Base-by-base conservation (phyloP, 257 asterid species). In the Lycium barbarum region DNA sequence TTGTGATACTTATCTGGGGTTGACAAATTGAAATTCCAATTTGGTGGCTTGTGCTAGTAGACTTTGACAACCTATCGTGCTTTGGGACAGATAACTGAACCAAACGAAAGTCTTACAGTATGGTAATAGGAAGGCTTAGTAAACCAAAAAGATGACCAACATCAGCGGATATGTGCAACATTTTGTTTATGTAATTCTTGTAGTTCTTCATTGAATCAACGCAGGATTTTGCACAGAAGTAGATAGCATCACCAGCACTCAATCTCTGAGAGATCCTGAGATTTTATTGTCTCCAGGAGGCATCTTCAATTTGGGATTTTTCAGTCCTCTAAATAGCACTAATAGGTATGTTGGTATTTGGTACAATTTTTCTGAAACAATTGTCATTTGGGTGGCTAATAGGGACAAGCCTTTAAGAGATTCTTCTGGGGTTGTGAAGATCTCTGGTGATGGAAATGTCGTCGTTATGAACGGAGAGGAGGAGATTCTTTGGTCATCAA, bases 301-400 rank as follows among this genome's bases (percentile, higher is more conserved):
- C 0, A 38, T 36, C 22, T 89, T 83, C 86, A 86, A 85, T 63
- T 9, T 89, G 12, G 93, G 93, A 8, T 91, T 91, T 67, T 91
- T 88, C 88, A 84, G 86, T 17, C 91, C 90, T 14, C 61, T 68
- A 9, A 83, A 88, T 85, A 71, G 91, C 67, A 81, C 87, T 51
- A 86, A 84, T 76, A 88, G 90, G 74, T 91, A 90, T 85, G 54
- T 89, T 4, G 93, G 84, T 4, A 81, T 92, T 11, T 88, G 83
- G 78, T 89, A 87, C 89, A 40, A 73, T 13, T 63, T 88, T 11
- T 89, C 92, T 2, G 86, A 80, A 33, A 20, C 80, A 70, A 82
- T 88, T 6, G 85, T 85, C 9, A 43, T 81, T 57, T 81, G 84
- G 84, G 76, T 81, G 43, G 84, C 84, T 47, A 62, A 81, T 20